Conservation (phyloP, 2,329 filamentous ascomycete species). For the Talaromyces funiculosus region DNA sequence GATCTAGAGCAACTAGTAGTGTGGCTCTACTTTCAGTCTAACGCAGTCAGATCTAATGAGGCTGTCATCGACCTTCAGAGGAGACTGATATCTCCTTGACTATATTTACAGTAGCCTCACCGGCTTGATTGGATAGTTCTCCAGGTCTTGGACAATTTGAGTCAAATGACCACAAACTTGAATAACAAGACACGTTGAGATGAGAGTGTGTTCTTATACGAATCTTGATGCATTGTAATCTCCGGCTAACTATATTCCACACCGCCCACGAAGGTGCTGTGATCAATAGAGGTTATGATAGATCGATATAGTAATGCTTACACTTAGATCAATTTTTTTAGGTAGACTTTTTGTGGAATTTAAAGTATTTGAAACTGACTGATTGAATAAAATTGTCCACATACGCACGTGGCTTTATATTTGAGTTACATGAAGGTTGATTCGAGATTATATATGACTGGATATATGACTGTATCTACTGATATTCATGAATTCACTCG, state of each 20-base stretch:
- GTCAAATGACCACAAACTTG: neutral
- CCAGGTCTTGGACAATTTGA: neutral
- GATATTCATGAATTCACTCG: neutral
- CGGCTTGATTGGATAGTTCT: neutral
- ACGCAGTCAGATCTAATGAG: neutral
- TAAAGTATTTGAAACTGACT: neutral
- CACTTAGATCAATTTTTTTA: neutral
- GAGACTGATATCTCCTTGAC: neutral
- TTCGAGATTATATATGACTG: neutral
- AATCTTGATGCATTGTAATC: neutral
- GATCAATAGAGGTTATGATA: too few relatives aligned
- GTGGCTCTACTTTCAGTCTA: neutral
- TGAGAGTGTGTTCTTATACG: too few relatives aligned
- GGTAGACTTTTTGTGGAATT: too few relatives aligned
- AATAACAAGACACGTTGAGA: neutral
- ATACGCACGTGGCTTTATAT: neutral
- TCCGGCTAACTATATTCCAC: neutral
- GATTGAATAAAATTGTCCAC: neutral
- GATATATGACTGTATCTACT: neutral
- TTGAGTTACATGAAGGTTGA: neutral
- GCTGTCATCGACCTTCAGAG: neutral
- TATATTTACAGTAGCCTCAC: neutral
- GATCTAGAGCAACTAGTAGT: neutral
- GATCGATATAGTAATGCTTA: neutral
- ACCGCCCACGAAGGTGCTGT: neutral